Evolutionary conservation across 257 asterid species (phyloP), one percentile per base, ranked within the genome.

Genomic region (Przewalskia tangutica): DNA sequence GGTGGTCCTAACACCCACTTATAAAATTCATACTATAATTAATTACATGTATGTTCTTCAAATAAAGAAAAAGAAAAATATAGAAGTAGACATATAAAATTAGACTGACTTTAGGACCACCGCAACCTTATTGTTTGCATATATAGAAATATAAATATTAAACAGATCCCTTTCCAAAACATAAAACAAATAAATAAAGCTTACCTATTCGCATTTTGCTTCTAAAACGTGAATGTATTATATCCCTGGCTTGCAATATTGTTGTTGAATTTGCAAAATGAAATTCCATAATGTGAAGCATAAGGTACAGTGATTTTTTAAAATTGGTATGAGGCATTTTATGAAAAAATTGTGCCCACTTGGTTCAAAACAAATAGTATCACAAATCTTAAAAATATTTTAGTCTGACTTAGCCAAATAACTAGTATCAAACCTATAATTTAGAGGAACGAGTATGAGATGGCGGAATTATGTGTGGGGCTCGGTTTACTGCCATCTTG

Each of bases 1-100:
- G 77, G 84, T 85, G 89, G 90, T 87, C 90, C 90, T 80, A 86
- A 81, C 63, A 80, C 84, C 76, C 83, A 83, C 81, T 50, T 67
- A 84, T 75, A 67, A 67, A 8, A 67, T 67, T 38, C 34, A 17
- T 40, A 67, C 18, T 67, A 67, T 17, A 40, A 34, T 34, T 65
- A 65, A 65, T 36, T 64, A 32, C 42, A 59, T 32, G 32, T 32
- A 12, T 20, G 67, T 10, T 23, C 13, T 63, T 12, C n/a, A 4
- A 67, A 38, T 3, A n/a, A 18, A 18, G 7, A 59, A 2, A 2
- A n/a, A 3, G 1, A 20, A 1, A 7, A 3, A 59, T 17, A 59
- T 27, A 59, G 8, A 7, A 7, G 10, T 59, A 18, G 13, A 18
- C 3, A 11, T 18, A 27, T 36, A 8, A 8, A 46, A 6, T n/a